Percentiles rank a stretch among this genome's conserved stretches.
Evolutionary conservation across 2,329 filamentous ascomycete genomes (phyloP).

Genomic region (Hypoxylon rubiginosum): DNA sequence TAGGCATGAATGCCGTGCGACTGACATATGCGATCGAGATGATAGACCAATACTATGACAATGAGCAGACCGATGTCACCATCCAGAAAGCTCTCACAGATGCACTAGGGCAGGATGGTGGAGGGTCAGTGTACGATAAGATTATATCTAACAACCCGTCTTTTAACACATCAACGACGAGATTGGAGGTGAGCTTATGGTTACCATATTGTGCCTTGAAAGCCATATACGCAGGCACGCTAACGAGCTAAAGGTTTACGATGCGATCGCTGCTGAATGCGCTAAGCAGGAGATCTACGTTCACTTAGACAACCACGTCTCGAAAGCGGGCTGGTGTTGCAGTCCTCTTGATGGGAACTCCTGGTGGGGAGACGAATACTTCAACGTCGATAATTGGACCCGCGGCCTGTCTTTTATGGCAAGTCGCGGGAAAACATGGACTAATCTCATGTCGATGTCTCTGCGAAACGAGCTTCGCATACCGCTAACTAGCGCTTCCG

Average conservation of each 20-base stretch:
- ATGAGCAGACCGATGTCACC: constrained; percentile 61
- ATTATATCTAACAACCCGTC: constrained; percentile 69
- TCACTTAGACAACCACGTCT: constrained; percentile 73
- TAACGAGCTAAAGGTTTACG: constrained; percentile 60
- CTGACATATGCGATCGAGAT: constrained; percentile 75
- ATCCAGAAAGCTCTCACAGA: constrained; percentile 60
- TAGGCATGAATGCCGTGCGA: constrained; percentile 75
- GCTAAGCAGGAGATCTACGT: constrained; percentile 68
- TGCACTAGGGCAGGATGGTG: constrained; percentile 65
- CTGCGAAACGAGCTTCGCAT: constrained; percentile 67
- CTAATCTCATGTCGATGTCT: constrained; percentile 62
- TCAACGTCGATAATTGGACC: constrained; percentile 70
- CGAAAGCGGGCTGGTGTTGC: constrained; percentile 71
- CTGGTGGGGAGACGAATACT: constrained; percentile 73
- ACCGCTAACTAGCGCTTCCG: constrained; percentile 52
- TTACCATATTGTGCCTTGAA: neutral
- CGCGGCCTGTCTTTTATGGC: constrained; percentile 73
- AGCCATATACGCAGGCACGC: neutral
- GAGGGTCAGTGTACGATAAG: constrained; percentile 61
- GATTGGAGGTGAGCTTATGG: constrained; percentile 59
- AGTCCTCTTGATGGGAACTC: constrained; percentile 66
- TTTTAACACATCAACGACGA: constrained; percentile 66
- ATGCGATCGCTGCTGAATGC: constrained; percentile 71
- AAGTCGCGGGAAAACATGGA: constrained; percentile 64
- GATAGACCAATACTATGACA: constrained; percentile 70